These are phyloP conservation scores for Suillus discolor DNA, from an alignment of 768 basidiomycete genomes.

Conservation along the genomic window DNA sequence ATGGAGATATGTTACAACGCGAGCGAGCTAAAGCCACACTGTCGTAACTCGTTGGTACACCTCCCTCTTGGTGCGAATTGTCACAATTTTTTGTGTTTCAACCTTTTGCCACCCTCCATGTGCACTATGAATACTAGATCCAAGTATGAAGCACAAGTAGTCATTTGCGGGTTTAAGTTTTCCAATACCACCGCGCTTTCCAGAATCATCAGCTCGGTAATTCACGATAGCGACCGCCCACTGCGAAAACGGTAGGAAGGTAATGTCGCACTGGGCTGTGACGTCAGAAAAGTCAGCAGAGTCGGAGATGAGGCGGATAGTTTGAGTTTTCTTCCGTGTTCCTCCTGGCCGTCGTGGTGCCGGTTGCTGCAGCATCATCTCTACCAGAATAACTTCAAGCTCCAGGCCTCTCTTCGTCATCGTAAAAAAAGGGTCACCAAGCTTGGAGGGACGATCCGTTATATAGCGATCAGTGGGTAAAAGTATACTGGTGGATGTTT, in stretches of 20 bases:
- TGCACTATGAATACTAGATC: constrained; percentile 23
- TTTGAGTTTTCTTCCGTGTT: not conserved
- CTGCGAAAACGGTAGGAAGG: constrained; percentile 23
- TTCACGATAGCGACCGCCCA: constrained; percentile 29
- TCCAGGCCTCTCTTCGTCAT: constrained; percentile 26
- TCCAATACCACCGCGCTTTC: constrained; percentile 11
- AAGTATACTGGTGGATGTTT: not conserved
- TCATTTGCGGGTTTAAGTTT: constrained; percentile 18
- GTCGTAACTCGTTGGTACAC: constrained; percentile 13
- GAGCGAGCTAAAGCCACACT: constrained; percentile 20
- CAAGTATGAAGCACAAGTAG: constrained; percentile 24
- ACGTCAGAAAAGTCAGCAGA: constrained; percentile 20
- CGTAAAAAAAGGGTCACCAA: constrained; percentile 23
- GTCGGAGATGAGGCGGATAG: constrained; percentile 19
- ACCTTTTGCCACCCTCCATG: constrained; percentile 25
- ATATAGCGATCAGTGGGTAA: not conserved
- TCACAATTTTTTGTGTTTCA: constrained; percentile 18
- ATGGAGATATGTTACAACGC: not conserved
- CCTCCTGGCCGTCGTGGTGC: constrained; percentile 11
- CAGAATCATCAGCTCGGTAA: constrained; percentile 23
- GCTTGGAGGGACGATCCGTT: constrained; percentile 15
- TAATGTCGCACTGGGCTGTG: constrained; percentile 18
- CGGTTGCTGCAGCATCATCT: constrained; percentile 22
- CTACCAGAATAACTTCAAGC: constrained; percentile 23
- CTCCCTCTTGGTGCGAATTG: constrained; percentile 22